Evolutionary conservation across 2,329 filamentous ascomycete genomes (phyloP), one percentile per base, ranked within the genome.

Genomic region (Sarocladium oryzae): DNA sequence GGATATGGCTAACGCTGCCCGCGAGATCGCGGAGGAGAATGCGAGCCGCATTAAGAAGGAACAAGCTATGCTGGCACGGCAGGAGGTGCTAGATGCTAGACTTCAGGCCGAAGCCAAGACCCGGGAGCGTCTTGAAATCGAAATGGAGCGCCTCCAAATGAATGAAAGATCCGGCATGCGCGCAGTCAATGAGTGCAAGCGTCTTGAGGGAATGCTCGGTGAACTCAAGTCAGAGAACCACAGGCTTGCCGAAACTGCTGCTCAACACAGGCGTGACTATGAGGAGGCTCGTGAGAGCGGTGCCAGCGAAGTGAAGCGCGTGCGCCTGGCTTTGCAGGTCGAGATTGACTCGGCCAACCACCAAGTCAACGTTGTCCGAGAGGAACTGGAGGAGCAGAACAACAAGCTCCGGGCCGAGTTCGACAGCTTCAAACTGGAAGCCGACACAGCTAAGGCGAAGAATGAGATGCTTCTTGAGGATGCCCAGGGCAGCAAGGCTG

Each of bases 401-500:
- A 69, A 77, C 23, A 84, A 84, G 60, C 71, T 90, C 24, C 84
- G 89, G 50, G 72, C 78, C 18, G 88, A 95, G 64, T 72, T 95
- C 38, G 89, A 96, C 56, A 84, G 85, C 58, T 78, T 86, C 52
- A 86, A 79, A 61, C 76, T 93, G 62, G 89, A 96, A 56, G 81
- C 84, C 9, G 89, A 96, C 61, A 90, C 87, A 2, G 78, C 83
- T 52, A 90, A 86, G 64, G 89, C 85, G 18, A 86, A 86, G 59
- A 84, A 88, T 58, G 89, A 95, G 62, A 86, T 93, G 73, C 77
- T 93, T 50, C 76, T 96, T 10, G 88, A 96, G 65, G 89, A 93
- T 57, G 85, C 86, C 20, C 81, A 88, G 54, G 81, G 82, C 54
- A 82, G 79, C 15, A 88, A 86, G 68, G 76, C 79, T 51, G 72